phyloP scores from a whole-genome alignment of 176 grass and related monocot species.

The Hsuehochloa calcarea region DNA sequence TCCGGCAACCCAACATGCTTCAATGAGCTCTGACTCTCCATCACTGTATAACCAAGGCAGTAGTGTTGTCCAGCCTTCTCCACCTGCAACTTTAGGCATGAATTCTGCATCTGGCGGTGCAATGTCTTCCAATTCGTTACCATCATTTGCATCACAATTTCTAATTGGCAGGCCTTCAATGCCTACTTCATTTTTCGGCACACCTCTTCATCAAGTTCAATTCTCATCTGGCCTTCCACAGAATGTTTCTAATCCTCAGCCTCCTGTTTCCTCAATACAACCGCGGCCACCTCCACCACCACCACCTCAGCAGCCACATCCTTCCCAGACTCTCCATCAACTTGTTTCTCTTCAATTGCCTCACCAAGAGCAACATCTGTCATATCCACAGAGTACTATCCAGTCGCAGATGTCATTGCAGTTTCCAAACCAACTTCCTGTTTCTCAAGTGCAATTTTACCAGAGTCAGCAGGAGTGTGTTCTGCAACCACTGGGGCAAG shows the following conservation, averaged over 20 bases:
- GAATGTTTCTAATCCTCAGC: slow-evolving; percentile 47
- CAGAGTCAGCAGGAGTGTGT: slow-evolving; percentile 62
- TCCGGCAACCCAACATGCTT: slow-evolving; percentile 51
- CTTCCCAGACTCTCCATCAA: slow-evolving; percentile 66
- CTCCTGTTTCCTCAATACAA: slow-evolving; percentile 51
- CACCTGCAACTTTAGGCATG: slow-evolving; percentile 37
- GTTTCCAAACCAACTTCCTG: slow-evolving; percentile 66
- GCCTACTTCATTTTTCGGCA: slow-evolving; percentile 39
- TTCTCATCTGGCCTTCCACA: slow-evolving; percentile 54
- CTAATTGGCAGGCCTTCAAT: slow-evolving; percentile 51
- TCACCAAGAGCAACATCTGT: slow-evolving; percentile 51
- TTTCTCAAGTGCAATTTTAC: slow-evolving; percentile 70
- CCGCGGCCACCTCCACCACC: slow-evolving; percentile 65
- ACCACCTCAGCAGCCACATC: slow-evolving; percentile 80
- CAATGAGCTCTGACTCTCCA: slow-evolving; percentile 41
- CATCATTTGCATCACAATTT: slow-evolving; percentile 51
- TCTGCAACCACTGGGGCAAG: slow-evolving; percentile 40
- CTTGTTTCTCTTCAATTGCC: slow-evolving; percentile 37
- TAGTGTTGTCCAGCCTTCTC: slow-evolving; percentile 34
- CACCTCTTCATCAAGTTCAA: slow-evolving; percentile 49
- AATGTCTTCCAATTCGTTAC: slow-evolving; percentile 49
- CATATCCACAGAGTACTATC: slow-evolving; percentile 46
- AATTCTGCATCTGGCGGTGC: slow-evolving; percentile 44
- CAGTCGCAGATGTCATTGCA: slow-evolving; percentile 68
- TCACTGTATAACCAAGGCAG: slow-evolving; percentile 44